Evolutionary conservation across 352 stramenopile genomes (phyloP).

Genomic region (Phytophthora multivora): DNA sequence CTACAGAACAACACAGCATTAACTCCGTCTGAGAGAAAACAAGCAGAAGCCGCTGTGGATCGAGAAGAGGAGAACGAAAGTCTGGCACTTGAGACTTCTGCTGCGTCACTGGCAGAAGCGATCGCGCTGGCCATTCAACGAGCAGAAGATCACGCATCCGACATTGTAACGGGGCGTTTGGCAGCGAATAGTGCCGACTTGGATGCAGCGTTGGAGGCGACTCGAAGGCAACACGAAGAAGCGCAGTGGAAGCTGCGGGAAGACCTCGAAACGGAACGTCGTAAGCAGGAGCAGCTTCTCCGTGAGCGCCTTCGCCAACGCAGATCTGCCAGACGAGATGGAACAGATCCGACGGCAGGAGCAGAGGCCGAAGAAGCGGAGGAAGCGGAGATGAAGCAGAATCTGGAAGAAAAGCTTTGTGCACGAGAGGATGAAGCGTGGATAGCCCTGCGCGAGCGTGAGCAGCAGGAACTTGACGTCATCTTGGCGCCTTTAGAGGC

Average conservation of each 20-base stretch:
- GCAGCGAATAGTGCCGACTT: conserved; percentile 19
- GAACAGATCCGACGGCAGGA: not conserved
- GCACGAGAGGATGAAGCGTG: conserved; percentile 21
- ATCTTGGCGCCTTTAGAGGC: conserved; percentile 23
- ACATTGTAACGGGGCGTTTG: conserved; percentile 22
- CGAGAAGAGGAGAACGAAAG: conserved; percentile 25
- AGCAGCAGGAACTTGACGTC: conserved; percentile 21
- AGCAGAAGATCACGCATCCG: conserved; percentile 6
- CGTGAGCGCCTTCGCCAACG: conserved; percentile 33
- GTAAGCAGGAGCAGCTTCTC: conserved; percentile 36
- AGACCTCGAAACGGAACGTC: conserved; percentile 31
- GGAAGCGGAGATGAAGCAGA: conserved; percentile 14
- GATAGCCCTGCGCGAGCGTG: conserved; percentile 2
- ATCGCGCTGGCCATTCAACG: conserved; percentile 23
- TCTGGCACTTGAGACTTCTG: conserved; percentile 21
- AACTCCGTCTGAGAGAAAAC: conserved; percentile 11
- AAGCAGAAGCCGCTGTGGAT: conserved; percentile 17
- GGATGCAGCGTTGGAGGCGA: conserved; percentile 23
- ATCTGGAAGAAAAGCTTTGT: conserved; percentile 14
- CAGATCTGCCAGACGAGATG: conserved; percentile 15
- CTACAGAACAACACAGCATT: conserved; percentile 16
- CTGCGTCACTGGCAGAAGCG: conserved; percentile 7
- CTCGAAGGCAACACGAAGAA: conserved; percentile 20
- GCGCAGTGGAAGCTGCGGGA: conserved; percentile 21
- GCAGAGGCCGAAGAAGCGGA: conserved; percentile 22